Conservation (phyloP, 129 eudicot species). For the Pittosporum tobira region DNA sequence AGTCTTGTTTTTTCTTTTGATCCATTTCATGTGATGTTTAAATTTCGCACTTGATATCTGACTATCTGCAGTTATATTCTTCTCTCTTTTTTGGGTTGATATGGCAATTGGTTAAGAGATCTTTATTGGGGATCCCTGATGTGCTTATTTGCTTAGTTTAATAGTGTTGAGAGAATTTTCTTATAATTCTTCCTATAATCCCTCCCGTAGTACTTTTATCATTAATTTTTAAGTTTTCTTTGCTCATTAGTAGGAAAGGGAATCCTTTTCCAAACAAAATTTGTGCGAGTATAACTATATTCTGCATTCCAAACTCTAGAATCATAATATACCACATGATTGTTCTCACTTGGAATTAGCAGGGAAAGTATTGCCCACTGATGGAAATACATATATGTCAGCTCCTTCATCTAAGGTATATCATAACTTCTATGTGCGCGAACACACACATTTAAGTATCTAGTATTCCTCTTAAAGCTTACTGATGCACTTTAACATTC, state of each 20-base stretch:
- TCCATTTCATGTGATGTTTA: not conserved
- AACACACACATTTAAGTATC: not conserved
- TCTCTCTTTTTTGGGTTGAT: too few relatives aligned
- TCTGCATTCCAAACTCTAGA: not conserved
- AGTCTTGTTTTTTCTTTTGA: not conserved
- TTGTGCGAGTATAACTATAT: too few relatives aligned
- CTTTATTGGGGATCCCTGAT: not conserved
- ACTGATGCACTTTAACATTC: conserved; percentile 17
- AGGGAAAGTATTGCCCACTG: conserved; percentile 22
- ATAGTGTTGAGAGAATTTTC: not conserved
- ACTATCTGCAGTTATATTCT: too few relatives aligned
- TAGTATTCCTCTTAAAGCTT: conserved; percentile 9
- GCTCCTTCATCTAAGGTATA: conserved; percentile 37
- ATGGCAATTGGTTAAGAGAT: not conserved
- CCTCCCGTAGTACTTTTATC: too few relatives aligned
- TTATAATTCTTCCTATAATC: not conserved
- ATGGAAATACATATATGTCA: conserved; percentile 26
- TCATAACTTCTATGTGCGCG: conserved; percentile 6
- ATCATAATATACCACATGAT: not conserved
- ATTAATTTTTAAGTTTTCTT: not conserved
- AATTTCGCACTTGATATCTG: not conserved
- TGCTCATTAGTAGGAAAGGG: not conserved
- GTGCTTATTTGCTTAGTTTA: not conserved
- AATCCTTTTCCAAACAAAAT: not conserved
- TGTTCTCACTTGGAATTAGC: conserved; percentile 9